phyloP scores from a whole-genome alignment of 1,284 basidiomycete genomes.

The Mycena citricolor region DNA sequence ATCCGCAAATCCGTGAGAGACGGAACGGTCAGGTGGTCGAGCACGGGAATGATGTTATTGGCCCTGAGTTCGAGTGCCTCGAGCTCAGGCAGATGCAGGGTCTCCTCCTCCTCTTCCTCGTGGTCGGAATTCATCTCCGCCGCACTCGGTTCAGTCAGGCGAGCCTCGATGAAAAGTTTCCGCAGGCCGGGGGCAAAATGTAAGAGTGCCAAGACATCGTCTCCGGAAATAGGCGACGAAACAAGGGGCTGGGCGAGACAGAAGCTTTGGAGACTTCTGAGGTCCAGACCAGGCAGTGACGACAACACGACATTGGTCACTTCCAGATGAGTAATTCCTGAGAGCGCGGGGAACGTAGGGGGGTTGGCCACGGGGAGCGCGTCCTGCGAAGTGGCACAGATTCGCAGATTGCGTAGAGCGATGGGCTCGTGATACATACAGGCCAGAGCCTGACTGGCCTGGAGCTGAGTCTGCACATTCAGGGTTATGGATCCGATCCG shows the following conservation, averaged over 20 bases:
- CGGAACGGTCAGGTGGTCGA: conserved; percentile 31
- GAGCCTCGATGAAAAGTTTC: conserved; percentile 15
- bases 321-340: conserved; percentile 12
- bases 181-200: conserved; percentile 6
- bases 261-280: conserved; percentile 6
- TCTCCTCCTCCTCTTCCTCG: not conserved
- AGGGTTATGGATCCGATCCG: conserved; percentile 27
- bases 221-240: conserved; percentile 7
- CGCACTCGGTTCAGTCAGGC: conserved; percentile 10
- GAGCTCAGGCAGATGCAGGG: conserved; percentile 25
- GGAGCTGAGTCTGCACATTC: conserved; percentile 24
- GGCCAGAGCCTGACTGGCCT: conserved; percentile 27
- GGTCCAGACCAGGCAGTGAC: conserved; percentile 7
- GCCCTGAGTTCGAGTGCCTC: conserved; percentile 30
- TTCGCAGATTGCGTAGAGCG: conserved; percentile 10
- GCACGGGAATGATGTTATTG: conserved; percentile 33
- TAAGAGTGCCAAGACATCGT: conserved; percentile 12
- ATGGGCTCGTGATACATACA: conserved; percentile 24
- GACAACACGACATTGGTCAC: conserved; percentile 15
- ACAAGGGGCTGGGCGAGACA: conserved; percentile 17
- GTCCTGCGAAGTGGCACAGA: conserved; percentile 1
- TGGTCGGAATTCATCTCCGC: no score
- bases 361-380: not conserved
- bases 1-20: conserved; percentile 28
- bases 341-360: conserved; percentile 10